Evolutionary conservation across 768 basidiomycete species (phyloP), one percentile per base, ranked within the genome.

Genomic region (Jaapia argillacea): DNA sequence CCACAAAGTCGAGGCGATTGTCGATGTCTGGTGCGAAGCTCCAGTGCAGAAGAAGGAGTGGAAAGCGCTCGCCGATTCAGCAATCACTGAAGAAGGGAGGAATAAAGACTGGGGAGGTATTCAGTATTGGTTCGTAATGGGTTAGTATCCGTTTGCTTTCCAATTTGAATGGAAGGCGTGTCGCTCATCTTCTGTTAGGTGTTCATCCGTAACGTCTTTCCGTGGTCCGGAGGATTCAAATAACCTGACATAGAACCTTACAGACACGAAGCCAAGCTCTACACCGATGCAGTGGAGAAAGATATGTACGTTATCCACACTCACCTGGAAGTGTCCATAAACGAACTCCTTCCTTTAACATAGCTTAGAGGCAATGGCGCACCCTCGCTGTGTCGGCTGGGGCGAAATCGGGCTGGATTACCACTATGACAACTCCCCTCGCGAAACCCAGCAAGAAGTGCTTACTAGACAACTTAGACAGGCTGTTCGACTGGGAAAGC

Each of bases 11-110:
- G 64, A 75, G 42, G 71, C 78, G 4, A 69, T 91, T 42, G 77
- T 92, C 4, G 89, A 92, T 51, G 89, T 92, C 2, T 92, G 85
- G 82, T 92, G 89, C 51, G 89, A 90, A 54, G 83, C 82, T 0
- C 83, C 87, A 0, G 76, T 86, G 12, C 65, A 64, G 47, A 63
- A 48, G 25, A 47, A 43, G 1, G 16, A 66, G 5, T 89, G 85
- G 85, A 74, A 66, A 51, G 81, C 81, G 47, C 66, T 85, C 36
- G 87, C 87, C 1, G 81, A 87, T 58, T 76, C 79, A 1, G 83
- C 84, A 2, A 23, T 80, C 45, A 68, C 64, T 0, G 57, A 60
- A 24, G 66, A 74, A 43, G 71, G 73, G 40, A 62, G 76, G 48
- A 52, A 54, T 25, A 54, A 55, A 1, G 65, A 68, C 35, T 89